Evolutionary conservation across 2,329 filamentous ascomycete genomes (phyloP), one percentile per base, ranked within the genome.

Genomic region (Aspergillus sojae): DNA sequence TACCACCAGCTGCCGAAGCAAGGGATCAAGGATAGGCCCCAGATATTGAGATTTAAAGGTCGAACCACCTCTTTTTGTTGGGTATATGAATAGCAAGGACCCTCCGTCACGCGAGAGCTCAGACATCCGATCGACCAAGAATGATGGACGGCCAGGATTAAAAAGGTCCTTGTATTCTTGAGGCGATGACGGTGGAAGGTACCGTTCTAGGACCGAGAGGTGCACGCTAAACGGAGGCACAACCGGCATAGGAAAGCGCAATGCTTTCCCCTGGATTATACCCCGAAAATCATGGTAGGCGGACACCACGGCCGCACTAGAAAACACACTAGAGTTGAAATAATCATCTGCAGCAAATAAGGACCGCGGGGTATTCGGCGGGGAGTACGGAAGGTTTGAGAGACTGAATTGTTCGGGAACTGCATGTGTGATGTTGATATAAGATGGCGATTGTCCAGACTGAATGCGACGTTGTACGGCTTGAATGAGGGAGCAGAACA

Each of bases 391-490:
- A 4, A 89, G 80, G 67, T 88, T 87, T 23, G 83, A 82, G 41
- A 89, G 80, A 61, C 83, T 88, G 76, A 88, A 89, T 58, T 85
- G 84, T 46, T 85, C 84, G 11, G 86, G 86, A 1, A 89, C 85
- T 1, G 87, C 87, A 70, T 89, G 87, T 60, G 86, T 88, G 57
- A 89, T 84, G 63, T 88, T 88, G 74, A 89, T 88, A 79, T 87
- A 41, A 9, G 39, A 89, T 2, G 83, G 82, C 0, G 83, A 86
- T 16, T 82, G 80, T 56, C 79, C 81, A 3, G 79, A 73, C 28
- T 83, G 80, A 14, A 84, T 82, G 26, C 80, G 80, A 43, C 82
- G 78, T 71, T 88, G 86, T 1, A 89, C 82, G 4, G 81, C 80
- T 62, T 83, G 79, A 60, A 89, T 83, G 34, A 89, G 78, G 21